Evolutionary conservation across 352 stramenopile species (phyloP).

Genomic region (Phytophthora megakarya): DNA sequence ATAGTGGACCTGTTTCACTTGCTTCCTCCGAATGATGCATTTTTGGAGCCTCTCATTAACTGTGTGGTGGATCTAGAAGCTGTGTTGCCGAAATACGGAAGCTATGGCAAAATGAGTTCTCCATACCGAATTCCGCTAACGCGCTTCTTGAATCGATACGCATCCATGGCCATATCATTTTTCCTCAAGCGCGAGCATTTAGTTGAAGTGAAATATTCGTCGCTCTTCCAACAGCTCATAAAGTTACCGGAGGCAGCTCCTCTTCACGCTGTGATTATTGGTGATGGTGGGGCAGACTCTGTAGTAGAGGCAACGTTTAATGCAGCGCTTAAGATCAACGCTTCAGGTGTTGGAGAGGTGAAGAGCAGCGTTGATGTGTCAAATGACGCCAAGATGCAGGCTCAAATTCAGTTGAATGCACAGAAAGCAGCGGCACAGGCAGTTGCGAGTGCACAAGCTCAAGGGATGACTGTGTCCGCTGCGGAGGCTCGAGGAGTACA

Average conservation of each 20-base stretch:
- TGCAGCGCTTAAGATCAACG: slow-evolving; percentile 62
- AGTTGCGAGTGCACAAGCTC: slow-evolving; percentile 73
- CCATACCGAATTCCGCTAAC: slow-evolving; percentile 93
- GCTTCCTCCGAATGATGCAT: slow-evolving; percentile 93
- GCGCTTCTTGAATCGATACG: slow-evolving; percentile 94
- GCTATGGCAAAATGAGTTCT: slow-evolving; percentile 87
- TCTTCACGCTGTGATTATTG: slow-evolving; percentile 89
- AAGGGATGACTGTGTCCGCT: slow-evolving; percentile 70
- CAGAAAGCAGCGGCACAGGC: slow-evolving; percentile 85
- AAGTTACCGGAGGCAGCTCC: slow-evolving; percentile 88
- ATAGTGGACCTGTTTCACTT: slow-evolving; percentile 97
- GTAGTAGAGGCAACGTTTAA: slow-evolving; percentile 94
- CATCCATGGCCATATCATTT: slow-evolving; percentile 78
- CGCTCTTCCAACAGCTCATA: slow-evolving; percentile 95
- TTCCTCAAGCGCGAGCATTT: slow-evolving; percentile 90
- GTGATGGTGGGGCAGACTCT: slow-evolving; percentile 86
- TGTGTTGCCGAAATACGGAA: slow-evolving; percentile 91
- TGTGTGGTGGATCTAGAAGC: slow-evolving; percentile 94
- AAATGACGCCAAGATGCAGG: slow-evolving; percentile 82
- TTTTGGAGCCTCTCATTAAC: slow-evolving; percentile 96
- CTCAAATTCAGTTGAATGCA: slow-evolving; percentile 85
- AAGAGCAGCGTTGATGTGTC: slow-evolving; percentile 42
- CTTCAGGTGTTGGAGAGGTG: slow-evolving; percentile 38
- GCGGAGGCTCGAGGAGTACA: slow-evolving; percentile 82
- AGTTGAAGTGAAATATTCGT: slow-evolving; percentile 88